Evolutionary conservation across 2,329 filamentous ascomycete genomes (phyloP), one percentile per base, ranked within the genome.

Genomic region (Blumeria hordei): DNA sequence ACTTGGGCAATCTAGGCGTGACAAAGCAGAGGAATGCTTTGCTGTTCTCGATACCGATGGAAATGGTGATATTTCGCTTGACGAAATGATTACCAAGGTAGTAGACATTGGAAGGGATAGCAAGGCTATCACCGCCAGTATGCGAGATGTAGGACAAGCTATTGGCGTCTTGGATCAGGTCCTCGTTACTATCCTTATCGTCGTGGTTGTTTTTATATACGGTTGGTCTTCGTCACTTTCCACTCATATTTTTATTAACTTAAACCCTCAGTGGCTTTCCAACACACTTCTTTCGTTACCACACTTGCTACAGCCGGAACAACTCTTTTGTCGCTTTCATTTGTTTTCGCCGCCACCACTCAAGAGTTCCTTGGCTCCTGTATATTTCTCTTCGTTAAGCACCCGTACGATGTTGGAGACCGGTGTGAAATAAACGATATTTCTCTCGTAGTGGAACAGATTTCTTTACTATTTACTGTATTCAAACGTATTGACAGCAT

Each of bases 351-450:
- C 28, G 83, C 83, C 55, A 95, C 88, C 1, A 82, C 83, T 3
- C 88, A 95, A 68, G 92, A 98, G 68, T 84, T 98, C 59, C 77
- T 98, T n/a, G 90, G 90, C 64, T 95, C 88, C 39, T 96, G 90
- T 71, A 94, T 98, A 64, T 98, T 98, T 72, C 72, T 98, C 1
- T 98, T 98, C 64, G 87, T 96, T 72, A 98, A 98, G 72, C 92
- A 98, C 67, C 90, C 92, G 0, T 96, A 85, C 67, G 92, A 98
- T 66, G 88, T 96, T 21, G 88, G 90, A 58, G 92, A 98, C 67
- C 82, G 92, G 32, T 85, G 96, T 45, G 88, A 95, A 62, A 83
- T 96, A 59, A 67, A 67, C 12, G 73, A 73, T 14, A 66, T 69
- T 8, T 69, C 72, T 58, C 79, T 94, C 61, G 74, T 87, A 4